Evolutionary conservation across 768 basidiomycete genomes (phyloP).

Genomic region (Termitomyces sp.): DNA sequence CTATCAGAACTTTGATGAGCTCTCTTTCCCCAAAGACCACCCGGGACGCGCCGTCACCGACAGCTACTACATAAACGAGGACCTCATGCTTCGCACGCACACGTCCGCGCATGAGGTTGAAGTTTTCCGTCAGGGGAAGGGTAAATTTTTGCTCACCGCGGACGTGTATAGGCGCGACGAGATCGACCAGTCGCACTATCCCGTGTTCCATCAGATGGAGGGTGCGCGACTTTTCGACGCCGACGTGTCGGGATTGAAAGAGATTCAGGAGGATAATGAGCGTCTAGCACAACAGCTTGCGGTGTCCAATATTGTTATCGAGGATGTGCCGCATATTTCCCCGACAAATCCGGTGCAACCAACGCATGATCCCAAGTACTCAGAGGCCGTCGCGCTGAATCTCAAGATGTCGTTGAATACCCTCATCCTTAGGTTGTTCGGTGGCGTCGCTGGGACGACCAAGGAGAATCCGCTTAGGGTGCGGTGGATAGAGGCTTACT

Average conservation of each 20-base stretch:
- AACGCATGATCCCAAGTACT: conserved; percentile 67
- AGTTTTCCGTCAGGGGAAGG: conserved; percentile 69
- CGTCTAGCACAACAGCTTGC: conserved; percentile 55
- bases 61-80: conserved; percentile 91
- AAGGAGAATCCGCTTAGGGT: conserved; percentile 74
- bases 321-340: conserved; percentile 76
- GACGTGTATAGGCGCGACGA: conserved; percentile 99
- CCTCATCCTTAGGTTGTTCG: conserved; percentile 80
- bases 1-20: conserved; percentile 91
- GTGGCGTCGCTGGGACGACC: conserved; percentile 43
- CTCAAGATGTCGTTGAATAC: conserved; percentile 88
- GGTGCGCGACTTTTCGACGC: conserved; percentile 80
- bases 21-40: conserved; percentile 91
- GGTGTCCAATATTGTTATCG: conserved; percentile 74
- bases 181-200: conserved; percentile 95
- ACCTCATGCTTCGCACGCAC: conserved; percentile 93
- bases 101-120: conserved; percentile 99
- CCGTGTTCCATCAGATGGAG: conserved; percentile 98
- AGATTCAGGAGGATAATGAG: conserved; percentile 69
- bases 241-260: conserved; percentile 48
- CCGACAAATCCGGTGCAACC: conserved; percentile 77
- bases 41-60: conserved; percentile 88
- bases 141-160: conserved; percentile 87
- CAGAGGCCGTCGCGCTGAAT: conserved; percentile 74
- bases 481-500: conserved; percentile 96